Base-by-base conservation (phyloP, 768 basidiomycete species). In the Cystoderma amianthinum region DNA sequence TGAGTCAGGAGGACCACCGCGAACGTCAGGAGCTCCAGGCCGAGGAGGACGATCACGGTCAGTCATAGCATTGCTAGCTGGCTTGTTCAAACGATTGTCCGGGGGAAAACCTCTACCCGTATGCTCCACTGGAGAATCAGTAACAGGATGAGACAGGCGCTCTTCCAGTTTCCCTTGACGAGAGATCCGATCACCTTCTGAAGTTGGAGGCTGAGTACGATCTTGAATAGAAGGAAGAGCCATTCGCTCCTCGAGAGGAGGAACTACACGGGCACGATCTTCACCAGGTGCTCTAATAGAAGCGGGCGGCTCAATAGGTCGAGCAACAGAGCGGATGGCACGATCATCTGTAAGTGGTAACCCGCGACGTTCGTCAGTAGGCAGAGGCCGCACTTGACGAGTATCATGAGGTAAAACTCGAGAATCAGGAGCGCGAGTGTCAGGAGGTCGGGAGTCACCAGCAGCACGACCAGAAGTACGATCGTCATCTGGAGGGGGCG, bases 381-480 rank as follows among this genome's bases (percentile, higher is more conserved):
- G 7, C 17, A 21, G 17, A 24, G 38, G 17, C 17, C 35, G 35
- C 9, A 36, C 17, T 9, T 11, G 17, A 10, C 35, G 10, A 17
- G 11, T 22, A 20, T 17, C 37, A 18, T 5, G 9, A 38, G 37
- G 10, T 10, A 21, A 16, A 16, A 21, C 37, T 21, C 37, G 16
- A 38, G 37, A 21, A 32, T 13, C 6, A 7, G 39, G 25, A 40
- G 28, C 11, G 19, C n/a, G n/a, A 32, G 23, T 12, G 19, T 9
- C 39, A 40, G 21, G 23, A 40, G 37, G 37, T 38, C 37, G 16
- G 16, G 37, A 20, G 22, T 22, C 37, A 5, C 11, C 37, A 7
- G 39, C n/a, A 40, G 39, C 17, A 30, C n/a, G 39, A n/a, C n/a
- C n/a, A 40, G 39, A 25, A 7, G 28, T 11, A 19, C 10, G 23